Evolutionary conservation across 352 stramenopile genomes (phyloP).

Genomic region (Phytopythium sindhum): DNA sequence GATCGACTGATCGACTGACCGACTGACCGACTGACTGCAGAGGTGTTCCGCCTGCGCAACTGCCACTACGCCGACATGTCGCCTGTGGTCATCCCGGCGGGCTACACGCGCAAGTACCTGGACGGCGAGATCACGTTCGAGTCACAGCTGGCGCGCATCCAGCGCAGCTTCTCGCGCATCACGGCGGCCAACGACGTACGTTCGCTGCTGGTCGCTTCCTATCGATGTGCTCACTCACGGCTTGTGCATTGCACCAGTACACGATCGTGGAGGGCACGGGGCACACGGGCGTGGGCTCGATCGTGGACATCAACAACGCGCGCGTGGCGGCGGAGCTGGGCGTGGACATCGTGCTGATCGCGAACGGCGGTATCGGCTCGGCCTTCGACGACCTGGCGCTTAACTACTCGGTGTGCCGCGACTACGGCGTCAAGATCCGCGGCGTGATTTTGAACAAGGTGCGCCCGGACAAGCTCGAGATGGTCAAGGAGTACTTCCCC

Average conservation of each 20-base stretch:
- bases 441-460: slow-evolving; percentile 98
- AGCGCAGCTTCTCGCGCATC: slow-evolving; percentile 66
- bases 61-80: slow-evolving; percentile 95
- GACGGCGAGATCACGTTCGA: slow-evolving; percentile 90
- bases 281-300: slow-evolving; percentile 95
- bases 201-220: slow-evolving; percentile 1
- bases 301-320: slow-evolving; percentile 96
- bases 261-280: slow-evolving; percentile 84
- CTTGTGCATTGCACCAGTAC: slow-evolving; percentile 28
- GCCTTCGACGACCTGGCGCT: slow-evolving; percentile 93
- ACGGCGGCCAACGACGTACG: slow-evolving; percentile 53
- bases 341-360: slow-evolving; percentile 93
- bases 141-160: slow-evolving; percentile 66
- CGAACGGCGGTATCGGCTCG: slow-evolving; percentile 94
- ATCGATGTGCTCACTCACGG: not conserved
- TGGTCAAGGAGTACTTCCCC: slow-evolving; percentile 85
- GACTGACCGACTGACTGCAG: slow-evolving; percentile 23
- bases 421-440: slow-evolving; percentile 91
- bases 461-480: slow-evolving; percentile 67
- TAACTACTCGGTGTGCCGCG: slow-evolving; percentile 91
- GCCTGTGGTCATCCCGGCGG: slow-evolving; percentile 93
- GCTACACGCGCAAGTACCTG: slow-evolving; percentile 96
- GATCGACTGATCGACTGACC: not conserved
- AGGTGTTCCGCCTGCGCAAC: slow-evolving; percentile 93
- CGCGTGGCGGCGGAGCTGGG: slow-evolving; percentile 90